phyloP scores from a whole-genome alignment of 73 alveolate species.

The Uronychia setigera region DNA sequence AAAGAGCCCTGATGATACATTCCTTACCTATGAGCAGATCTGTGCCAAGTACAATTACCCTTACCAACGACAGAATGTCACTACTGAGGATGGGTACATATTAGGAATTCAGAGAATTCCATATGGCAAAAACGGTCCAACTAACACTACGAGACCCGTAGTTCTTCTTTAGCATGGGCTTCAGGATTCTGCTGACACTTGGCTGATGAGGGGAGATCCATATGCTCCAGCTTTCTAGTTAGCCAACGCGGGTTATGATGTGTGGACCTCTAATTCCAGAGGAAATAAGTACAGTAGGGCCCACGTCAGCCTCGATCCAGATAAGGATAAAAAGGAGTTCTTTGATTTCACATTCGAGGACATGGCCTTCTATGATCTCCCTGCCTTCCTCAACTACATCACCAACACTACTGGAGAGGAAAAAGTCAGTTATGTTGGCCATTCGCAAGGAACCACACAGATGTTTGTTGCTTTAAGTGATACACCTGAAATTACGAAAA shows the following conservation, averaged over 20 bases:
- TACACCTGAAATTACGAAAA: constrained; percentile 42
- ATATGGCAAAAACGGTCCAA: not conserved
- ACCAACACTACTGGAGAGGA: constrained; percentile 54
- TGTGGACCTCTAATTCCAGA: constrained; percentile 90
- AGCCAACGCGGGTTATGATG: constrained; percentile 85
- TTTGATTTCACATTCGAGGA: constrained; percentile 70
- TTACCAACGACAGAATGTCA: constrained; percentile 61
- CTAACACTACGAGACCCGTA: constrained; percentile 22
- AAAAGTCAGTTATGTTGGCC: constrained; percentile 85
- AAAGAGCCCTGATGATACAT: too few species aligned
- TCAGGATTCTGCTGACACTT: constrained; percentile 84
- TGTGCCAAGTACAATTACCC: constrained; percentile 68
- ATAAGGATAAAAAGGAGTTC: constrained; percentile 28
- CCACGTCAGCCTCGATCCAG: constrained; percentile 63
- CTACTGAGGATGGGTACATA: constrained; percentile 74
- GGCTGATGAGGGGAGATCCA: constrained; percentile 71
- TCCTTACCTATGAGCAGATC: too few species aligned
- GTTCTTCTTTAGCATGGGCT: constrained; percentile 84
- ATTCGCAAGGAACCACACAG: constrained; percentile 87
- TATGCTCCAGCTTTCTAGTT: constrained; percentile 68
- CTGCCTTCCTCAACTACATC: constrained; percentile 78
- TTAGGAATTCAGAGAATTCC: constrained; percentile 41
- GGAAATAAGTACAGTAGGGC: constrained; percentile 88
- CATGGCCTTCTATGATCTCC: constrained; percentile 79
- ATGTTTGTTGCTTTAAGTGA: constrained; percentile 78